Evolutionary conservation across 176 grass and related monocot genomes (phyloP).

Genomic region (Bothriochloa decipiens): DNA sequence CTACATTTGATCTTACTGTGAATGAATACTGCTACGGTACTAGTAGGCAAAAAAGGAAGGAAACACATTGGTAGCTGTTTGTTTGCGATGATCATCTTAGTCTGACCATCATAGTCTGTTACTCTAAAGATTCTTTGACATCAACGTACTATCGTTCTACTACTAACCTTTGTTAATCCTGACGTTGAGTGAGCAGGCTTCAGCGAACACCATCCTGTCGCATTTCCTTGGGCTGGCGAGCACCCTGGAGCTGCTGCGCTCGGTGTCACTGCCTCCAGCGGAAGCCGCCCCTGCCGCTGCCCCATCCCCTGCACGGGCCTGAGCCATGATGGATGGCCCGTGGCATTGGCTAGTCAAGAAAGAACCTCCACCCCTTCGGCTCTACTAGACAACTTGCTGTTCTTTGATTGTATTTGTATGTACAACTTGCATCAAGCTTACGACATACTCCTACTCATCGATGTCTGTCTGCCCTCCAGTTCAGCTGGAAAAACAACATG

Average conservation of each 20-base stretch:
- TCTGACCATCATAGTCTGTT: not conserved
- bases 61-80: not conserved
- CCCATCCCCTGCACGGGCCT: slow-evolving; percentile 45
- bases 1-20: not conserved
- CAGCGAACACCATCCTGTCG: slow-evolving; percentile 89
- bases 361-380: not conserved
- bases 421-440: not conserved
- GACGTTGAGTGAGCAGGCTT: slow-evolving; percentile 53
- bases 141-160: not conserved
- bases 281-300: slow-evolving; percentile 34
- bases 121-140: not conserved
- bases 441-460: not conserved
- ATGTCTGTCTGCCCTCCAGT: not conserved
- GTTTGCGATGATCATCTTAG: not conserved
- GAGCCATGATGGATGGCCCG: not conserved
- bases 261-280: slow-evolving; percentile 63
- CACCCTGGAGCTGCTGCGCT: slow-evolving; percentile 85
- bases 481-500: not conserved
- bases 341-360: not conserved
- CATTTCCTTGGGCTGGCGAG: slow-evolving; percentile 85
- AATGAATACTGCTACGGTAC: not conserved
- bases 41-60: not conserved
- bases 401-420: not conserved
- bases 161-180: not conserved
- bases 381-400: not conserved